These are phyloP conservation scores for Scedosporium minutisporum DNA, from an alignment of 2,329 filamentous ascomycete genomes.

Conservation along the genomic window DNA sequence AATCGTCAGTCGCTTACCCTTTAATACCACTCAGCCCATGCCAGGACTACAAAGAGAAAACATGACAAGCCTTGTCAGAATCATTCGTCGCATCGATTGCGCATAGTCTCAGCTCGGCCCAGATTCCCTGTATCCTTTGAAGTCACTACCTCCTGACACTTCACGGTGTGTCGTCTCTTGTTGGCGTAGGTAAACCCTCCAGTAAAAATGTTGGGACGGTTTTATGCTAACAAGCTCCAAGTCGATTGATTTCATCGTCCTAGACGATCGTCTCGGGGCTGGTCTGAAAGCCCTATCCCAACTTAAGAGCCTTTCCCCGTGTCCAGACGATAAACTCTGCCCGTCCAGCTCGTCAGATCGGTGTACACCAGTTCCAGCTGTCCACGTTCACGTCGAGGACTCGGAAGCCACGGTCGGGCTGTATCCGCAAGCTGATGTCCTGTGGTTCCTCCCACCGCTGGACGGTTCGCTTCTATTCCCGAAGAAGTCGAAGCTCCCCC, in stretches of 20 bases:
- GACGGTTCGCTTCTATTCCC: conserved; percentile 9
- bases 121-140: conserved; percentile 14
- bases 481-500: conserved; percentile 7
- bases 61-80: conserved; percentile 4
- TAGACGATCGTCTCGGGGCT: conserved; percentile 10
- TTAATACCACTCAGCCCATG: background rate
- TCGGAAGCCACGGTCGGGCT: conserved; percentile 14
- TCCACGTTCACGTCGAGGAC: conserved; percentile 10
- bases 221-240: conserved; percentile 2
- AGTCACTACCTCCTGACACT: conserved; percentile 14
- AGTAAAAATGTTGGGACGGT: background rate
- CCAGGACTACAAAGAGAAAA: background rate
- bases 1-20: background rate
- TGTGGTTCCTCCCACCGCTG: conserved; percentile 16
- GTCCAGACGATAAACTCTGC: conserved; percentile 10
- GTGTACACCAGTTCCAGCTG: conserved; percentile 11
- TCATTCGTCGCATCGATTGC: conserved; percentile 11
- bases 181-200: conserved; percentile 6
- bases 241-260: conserved; percentile 15
- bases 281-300: conserved; percentile 8
- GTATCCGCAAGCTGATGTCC: conserved; percentile 15
- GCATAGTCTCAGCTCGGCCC: conserved; percentile 10
- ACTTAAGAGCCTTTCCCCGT: conserved; percentile 8
- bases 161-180: conserved; percentile 14
- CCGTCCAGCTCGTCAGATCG: conserved; percentile 10